Evolutionary conservation across 2,329 filamentous ascomycete species (phyloP).

Genomic region (Alternaria rosae): DNA sequence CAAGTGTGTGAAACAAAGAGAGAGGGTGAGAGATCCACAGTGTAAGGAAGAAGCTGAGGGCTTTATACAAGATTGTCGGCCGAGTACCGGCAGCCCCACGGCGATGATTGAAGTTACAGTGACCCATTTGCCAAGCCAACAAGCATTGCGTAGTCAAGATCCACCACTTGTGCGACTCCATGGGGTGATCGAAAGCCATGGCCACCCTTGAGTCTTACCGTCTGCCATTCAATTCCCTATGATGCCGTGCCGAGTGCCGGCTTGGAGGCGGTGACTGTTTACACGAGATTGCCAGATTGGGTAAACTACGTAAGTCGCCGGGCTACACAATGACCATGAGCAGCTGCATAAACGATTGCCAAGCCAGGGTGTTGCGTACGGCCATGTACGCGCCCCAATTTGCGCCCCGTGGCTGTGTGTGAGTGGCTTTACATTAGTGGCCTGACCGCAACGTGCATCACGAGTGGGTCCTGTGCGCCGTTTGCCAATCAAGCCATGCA

Average conservation of each 20-base stretch:
- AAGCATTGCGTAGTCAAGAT: not conserved
- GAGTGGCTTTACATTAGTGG: conserved; percentile 24
- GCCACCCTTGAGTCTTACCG: not conserved
- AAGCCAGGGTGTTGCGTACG: conserved; percentile 8
- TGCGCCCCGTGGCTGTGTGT: conserved; percentile 32
- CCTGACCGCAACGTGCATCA: conserved; percentile 25
- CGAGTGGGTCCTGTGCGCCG: conserved; percentile 25
- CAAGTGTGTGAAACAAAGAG: not conserved
- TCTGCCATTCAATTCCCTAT: not conserved
- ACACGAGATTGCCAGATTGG: not conserved
- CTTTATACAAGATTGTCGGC: conserved; percentile 14
- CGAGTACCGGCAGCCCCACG: not conserved
- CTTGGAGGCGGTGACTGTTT: conserved; percentile 11
- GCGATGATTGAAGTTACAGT: not conserved
- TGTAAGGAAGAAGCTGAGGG: not conserved
- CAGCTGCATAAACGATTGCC: conserved; percentile 8
- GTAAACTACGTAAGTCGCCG: not conserved
- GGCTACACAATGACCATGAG: conserved; percentile 4
- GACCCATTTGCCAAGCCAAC: conserved; percentile 2
- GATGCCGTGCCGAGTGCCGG: conserved; percentile 19
- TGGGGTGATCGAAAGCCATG: not conserved
- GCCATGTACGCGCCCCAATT: conserved; percentile 19
- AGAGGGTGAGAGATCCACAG: not conserved
- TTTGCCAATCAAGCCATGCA: conserved; percentile 8
- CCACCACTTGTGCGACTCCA: not conserved